phyloP scores from a whole-genome alignment of 805 yeast genomes.

The Deakozyma indianensis region DNA sequence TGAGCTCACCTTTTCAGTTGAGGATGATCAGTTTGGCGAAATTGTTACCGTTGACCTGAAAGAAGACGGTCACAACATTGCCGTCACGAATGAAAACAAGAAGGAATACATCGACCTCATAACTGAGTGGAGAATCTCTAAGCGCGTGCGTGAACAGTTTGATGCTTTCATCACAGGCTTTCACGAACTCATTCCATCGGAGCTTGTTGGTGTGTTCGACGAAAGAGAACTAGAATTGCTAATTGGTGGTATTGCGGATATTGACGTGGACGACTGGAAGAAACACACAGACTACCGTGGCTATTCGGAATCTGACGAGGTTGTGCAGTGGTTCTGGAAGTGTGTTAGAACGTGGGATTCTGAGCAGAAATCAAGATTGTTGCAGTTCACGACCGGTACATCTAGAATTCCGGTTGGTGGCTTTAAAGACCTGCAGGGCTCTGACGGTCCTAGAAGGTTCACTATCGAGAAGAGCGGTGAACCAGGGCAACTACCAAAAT shows the following conservation, averaged over 20 bases:
- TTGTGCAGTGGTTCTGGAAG: slow-evolving; percentile 97
- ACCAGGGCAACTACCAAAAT: slow-evolving; percentile 78
- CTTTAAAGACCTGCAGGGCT: slow-evolving; percentile 95
- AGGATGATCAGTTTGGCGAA: slow-evolving; percentile 92
- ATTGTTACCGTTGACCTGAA: slow-evolving; percentile 79
- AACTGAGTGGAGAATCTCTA: slow-evolving; percentile 90
- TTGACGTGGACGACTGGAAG: slow-evolving; percentile 98
- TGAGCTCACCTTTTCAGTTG: slow-evolving; percentile 73
- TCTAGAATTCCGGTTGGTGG: slow-evolving; percentile 98
- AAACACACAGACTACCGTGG: slow-evolving; percentile 98
- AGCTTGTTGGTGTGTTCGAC: slow-evolving; percentile 88
- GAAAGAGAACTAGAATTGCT: slow-evolving; percentile 93
- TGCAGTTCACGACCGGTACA: slow-evolving; percentile 98
- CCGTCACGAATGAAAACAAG: slow-evolving; percentile 89
- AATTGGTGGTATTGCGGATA: slow-evolving; percentile 97
- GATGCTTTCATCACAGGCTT: slow-evolving; percentile 94
- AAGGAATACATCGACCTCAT: slow-evolving; percentile 89
- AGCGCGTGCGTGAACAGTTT: slow-evolving; percentile 90
- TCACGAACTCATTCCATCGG: slow-evolving; percentile 95
- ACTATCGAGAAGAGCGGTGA: slow-evolving; percentile 98
- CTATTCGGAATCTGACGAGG: slow-evolving; percentile 90
- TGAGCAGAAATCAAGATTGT: slow-evolving; percentile 87
- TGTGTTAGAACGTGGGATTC: slow-evolving; percentile 88
- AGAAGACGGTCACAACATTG: slow-evolving; percentile 75
- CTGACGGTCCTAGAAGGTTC: slow-evolving; percentile 98